phyloP scores from a whole-genome alignment of 345 rosid genomes.

The Eucalyptus regnans region DNA sequence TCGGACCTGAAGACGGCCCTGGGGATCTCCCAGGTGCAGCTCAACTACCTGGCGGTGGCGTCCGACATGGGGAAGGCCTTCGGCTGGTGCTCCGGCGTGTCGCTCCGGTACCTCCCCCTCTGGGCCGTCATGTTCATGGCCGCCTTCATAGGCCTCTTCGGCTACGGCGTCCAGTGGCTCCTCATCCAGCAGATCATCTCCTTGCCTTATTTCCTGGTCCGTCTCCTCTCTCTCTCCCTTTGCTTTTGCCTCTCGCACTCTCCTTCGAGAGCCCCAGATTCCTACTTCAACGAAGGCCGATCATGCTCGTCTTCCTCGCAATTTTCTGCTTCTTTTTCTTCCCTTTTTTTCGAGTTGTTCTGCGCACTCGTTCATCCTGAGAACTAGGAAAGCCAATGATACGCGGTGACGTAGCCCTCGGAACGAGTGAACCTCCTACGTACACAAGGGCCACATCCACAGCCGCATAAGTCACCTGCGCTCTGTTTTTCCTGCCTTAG shows the following conservation, averaged over 20 bases:
- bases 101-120: slow-evolving; percentile 37
- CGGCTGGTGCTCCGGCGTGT: slow-evolving; percentile 68
- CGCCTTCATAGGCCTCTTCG: slow-evolving; percentile 38
- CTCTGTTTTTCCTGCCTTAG: background rate
- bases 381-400: background rate
- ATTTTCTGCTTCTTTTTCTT: background rate
- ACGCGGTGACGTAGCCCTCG: background rate
- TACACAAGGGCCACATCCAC: background rate
- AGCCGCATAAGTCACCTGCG: background rate
- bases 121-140: slow-evolving; percentile 52
- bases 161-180: slow-evolving; percentile 72
- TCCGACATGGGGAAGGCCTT: slow-evolving; percentile 75
- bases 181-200: slow-evolving; percentile 31
- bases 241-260: background rate
- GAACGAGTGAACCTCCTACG: background rate
- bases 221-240: background rate
- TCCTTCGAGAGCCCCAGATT: background rate
- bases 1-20: slow-evolving; percentile 45
- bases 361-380: background rate
- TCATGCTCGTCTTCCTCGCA: background rate
- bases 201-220: slow-evolving; percentile 59
- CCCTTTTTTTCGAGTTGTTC: background rate
- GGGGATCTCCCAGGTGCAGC: slow-evolving; percentile 61
- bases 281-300: background rate
- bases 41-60: slow-evolving; percentile 60